Percentiles rank a stretch among this genome's conserved stretches.
phyloP scores from a whole-genome alignment of 805 yeast genomes.

The Wickerhamiella shivajii region DNA sequence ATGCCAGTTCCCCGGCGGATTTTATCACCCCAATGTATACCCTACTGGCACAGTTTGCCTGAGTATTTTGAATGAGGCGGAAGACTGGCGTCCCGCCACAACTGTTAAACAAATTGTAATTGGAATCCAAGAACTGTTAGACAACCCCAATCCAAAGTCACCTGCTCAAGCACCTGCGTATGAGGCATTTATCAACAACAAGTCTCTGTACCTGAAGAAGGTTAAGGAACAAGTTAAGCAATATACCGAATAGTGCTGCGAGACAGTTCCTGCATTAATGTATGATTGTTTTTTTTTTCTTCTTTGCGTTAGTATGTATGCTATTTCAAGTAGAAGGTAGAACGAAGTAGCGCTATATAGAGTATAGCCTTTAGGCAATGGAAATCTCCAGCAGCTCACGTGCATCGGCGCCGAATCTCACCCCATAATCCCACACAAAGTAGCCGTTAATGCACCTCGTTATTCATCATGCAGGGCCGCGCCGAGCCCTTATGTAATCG shows the following conservation, averaged over 20 bases:
- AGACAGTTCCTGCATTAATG: not conserved
- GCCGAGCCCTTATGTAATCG: too few species aligned
- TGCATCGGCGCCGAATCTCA: too few species aligned
- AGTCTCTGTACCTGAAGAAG: conserved; percentile 51
- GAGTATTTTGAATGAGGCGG: conserved; percentile 82
- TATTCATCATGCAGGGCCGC: too few species aligned
- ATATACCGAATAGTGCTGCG: conserved; percentile 28
- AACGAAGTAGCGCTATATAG: too few species aligned
- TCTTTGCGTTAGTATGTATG: too few species aligned
- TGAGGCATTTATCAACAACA: conserved; percentile 43
- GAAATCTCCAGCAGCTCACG: too few species aligned
- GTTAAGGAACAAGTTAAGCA: conserved; percentile 69
- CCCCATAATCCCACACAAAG: too few species aligned
- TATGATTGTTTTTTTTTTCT: not conserved
- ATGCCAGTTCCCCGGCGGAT: conserved; percentile 74
- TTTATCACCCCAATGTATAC: conserved; percentile 94
- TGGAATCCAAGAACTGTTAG: conserved; percentile 84
- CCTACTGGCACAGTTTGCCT: conserved; percentile 96
- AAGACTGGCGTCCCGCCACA: conserved; percentile 97
- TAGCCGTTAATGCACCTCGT: too few species aligned
- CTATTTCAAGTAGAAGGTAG: too few species aligned
- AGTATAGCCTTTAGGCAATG: too few species aligned
- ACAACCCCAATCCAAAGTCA: conserved; percentile 82
- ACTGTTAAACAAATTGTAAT: conserved; percentile 76
- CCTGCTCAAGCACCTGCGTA: conserved; percentile 98